phyloP scores from a whole-genome alignment of 345 rosid genomes.

The Anacardium occidentale region DNA sequence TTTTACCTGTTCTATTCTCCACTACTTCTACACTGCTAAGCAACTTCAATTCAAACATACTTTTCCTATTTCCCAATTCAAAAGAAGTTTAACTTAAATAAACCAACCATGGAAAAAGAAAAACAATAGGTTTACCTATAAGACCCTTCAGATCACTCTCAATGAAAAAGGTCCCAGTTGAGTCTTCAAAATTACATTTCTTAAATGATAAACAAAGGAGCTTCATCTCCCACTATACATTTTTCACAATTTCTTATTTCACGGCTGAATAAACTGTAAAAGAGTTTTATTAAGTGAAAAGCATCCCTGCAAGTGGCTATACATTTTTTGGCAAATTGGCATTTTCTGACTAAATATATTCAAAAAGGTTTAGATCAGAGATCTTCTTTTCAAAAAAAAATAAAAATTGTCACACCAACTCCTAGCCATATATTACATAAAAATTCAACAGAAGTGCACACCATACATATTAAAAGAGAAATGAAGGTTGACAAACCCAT shows the following conservation, averaged over 20 bases:
- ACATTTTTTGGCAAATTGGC: not conserved
- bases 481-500: conserved; percentile 6
- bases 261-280: not conserved
- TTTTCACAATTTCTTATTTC: not conserved
- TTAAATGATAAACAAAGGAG: not conserved
- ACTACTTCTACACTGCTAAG: not conserved
- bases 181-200: not conserved
- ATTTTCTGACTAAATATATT: too few relatives aligned
- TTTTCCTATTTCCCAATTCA: not conserved
- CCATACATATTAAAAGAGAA: not conserved
- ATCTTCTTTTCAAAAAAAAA: not conserved
- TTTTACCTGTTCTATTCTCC: not conserved
- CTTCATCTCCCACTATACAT: not conserved
- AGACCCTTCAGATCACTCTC: not conserved
- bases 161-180: not conserved
- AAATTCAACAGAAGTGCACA: conserved; percentile 2
- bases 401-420: too few relatives aligned
- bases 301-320: too few relatives aligned
- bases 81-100: not conserved
- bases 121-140: not conserved
- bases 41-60: conserved; percentile 1
- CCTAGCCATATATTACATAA: not conserved
- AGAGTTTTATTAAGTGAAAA: not conserved
- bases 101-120: not conserved
- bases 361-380: not conserved